A percentile compares a stretch with the other conserved stretches of the same genome.
Evolutionary conservation across 805 yeast species (phyloP).

Genomic region (Zygotorulaspora florentina): DNA sequence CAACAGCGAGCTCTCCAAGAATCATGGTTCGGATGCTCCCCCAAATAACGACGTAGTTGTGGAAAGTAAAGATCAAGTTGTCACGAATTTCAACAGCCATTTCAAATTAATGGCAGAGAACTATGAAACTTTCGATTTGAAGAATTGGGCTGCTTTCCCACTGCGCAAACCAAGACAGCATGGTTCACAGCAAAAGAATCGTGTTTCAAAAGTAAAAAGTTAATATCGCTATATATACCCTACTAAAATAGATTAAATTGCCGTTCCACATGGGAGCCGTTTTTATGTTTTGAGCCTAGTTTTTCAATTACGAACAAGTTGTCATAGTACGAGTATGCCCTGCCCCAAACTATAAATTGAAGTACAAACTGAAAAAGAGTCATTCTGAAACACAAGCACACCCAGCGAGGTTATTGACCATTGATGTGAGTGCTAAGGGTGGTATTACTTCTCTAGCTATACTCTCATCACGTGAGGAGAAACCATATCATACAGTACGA

Average conservation of each 20-base stretch:
- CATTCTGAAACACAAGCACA: no score
- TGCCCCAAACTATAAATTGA: no score
- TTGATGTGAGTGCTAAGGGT: no score
- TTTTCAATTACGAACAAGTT: neutral
- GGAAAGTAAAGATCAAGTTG: conserved; percentile 14
- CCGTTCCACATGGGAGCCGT: no score
- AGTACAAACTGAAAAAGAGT: no score
- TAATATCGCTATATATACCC: conserved; percentile 1
- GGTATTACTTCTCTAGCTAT: no score
- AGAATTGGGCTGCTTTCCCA: conserved; percentile 13
- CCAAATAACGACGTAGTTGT: neutral
- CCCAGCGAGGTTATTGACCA: no score
- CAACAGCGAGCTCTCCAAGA: neutral
- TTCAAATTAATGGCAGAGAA: conserved; percentile 30
- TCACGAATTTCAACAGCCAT: conserved; percentile 27
- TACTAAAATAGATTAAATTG: neutral
- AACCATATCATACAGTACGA: neutral
- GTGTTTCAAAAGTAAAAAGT: conserved; percentile 13
- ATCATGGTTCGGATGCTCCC: conserved; percentile 2
- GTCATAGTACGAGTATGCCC: no score
- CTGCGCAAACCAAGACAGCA: conserved; percentile 4
- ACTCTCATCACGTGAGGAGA: no score
- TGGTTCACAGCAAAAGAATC: conserved; percentile 7
- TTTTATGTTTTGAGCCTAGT: neutral
- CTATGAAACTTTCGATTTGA: conserved; percentile 28